Evolutionary conservation across 164 flowering plant species (phyloP).

Genomic region (Saururus chinensis): DNA sequence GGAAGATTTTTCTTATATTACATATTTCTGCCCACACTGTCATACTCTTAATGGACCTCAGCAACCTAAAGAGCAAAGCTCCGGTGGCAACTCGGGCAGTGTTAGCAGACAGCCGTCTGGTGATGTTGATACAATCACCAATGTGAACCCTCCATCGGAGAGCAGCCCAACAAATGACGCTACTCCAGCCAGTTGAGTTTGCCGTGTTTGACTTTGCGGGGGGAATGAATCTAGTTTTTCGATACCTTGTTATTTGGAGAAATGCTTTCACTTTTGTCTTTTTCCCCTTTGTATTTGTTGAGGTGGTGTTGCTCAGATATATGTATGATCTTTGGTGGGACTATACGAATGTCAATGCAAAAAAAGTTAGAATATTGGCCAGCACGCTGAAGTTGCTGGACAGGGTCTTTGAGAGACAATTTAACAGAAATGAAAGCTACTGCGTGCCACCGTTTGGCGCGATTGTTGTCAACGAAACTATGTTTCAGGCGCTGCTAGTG

Average conservation of each 20-base stretch:
- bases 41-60: conserved; percentile 58
- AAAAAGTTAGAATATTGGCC: too few species aligned
- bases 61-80: conserved; percentile 25
- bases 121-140: conserved; percentile 10
- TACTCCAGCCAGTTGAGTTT: neutral
- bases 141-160: neutral
- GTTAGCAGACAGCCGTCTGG: conserved; percentile 9
- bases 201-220: neutral
- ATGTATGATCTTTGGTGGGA: too few species aligned
- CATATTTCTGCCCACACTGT: conserved; percentile 87
- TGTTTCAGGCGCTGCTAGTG: too few species aligned
- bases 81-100: conserved; percentile 20
- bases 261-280: too few species aligned
- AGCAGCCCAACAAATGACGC: neutral
- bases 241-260: neutral
- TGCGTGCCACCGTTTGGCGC: too few species aligned
- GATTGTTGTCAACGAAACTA: too few species aligned
- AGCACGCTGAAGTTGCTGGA: too few species aligned
- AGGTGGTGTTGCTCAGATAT: too few species aligned
- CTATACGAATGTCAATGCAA: too few species aligned
- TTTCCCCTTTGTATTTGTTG: too few species aligned
- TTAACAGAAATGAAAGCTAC: too few species aligned
- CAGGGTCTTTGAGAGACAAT: too few species aligned
- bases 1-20: conserved; percentile 72
- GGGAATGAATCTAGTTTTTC: neutral